Conservation (phyloP, 1,284 basidiomycete genomes). For the Puccinia hordei region DNA sequence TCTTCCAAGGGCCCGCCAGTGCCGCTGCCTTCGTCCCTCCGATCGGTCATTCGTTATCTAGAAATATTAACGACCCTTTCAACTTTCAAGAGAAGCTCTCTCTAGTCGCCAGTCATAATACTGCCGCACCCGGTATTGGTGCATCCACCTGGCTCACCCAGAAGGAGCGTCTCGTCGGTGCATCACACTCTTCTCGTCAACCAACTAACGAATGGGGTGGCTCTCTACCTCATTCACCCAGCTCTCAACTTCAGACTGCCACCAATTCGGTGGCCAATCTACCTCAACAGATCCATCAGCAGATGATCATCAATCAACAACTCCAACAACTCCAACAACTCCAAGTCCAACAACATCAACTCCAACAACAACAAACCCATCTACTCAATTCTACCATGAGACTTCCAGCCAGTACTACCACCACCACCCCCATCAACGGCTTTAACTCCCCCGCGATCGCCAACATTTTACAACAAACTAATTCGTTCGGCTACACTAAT, state of each 20-base stretch:
- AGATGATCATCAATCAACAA: slow-evolving; percentile 40
- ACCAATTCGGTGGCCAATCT: slow-evolving; percentile 58
- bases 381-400: slow-evolving; percentile 52
- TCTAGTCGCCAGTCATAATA: slow-evolving; percentile 54
- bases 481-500: not conserved
- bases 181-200: slow-evolving; percentile 60
- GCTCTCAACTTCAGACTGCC: slow-evolving; percentile 64
- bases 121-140: slow-evolving; percentile 64
- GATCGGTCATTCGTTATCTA: slow-evolving; percentile 62
- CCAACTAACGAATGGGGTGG: slow-evolving; percentile 28
- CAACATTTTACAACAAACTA: slow-evolving; percentile 23
- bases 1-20: slow-evolving; percentile 61
- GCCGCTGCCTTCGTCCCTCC: slow-evolving; percentile 63
- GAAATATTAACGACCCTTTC: slow-evolving; percentile 57
- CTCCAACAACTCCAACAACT: slow-evolving; percentile 51
- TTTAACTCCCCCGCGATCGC: slow-evolving; percentile 6
- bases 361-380: slow-evolving; percentile 49
- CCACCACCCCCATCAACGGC: slow-evolving; percentile 46
- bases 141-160: slow-evolving; percentile 60
- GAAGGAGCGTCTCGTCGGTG: slow-evolving; percentile 66
- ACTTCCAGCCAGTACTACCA: slow-evolving; percentile 55
- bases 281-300: slow-evolving; percentile 46
- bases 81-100: slow-evolving; percentile 60
- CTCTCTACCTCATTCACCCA: slow-evolving; percentile 55
- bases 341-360: slow-evolving; percentile 49